Percentiles rank a stretch among this genome's conserved stretches.
These are phyloP conservation scores for Petunia secreta DNA, from an alignment of 257 asterid species.

Conservation along the genomic window DNA sequence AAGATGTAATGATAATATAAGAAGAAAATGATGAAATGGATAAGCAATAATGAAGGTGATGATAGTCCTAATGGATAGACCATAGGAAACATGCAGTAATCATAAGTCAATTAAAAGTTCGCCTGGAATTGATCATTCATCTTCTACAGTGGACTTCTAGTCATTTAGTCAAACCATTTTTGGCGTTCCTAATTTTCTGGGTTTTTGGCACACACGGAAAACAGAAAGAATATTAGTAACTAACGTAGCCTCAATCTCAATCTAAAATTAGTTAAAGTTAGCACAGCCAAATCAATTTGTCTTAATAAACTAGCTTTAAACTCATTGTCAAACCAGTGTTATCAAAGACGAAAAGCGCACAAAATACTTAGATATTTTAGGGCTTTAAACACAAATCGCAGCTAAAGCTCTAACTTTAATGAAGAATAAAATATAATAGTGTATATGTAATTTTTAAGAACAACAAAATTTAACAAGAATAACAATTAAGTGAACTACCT, in stretches of 20 bases:
- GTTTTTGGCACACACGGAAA: not conserved
- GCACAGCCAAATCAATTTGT: too few species aligned
- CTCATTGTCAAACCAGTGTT: not conserved
- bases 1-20: not conserved
- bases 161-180: conserved; percentile 1
- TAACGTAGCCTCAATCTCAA: not conserved
- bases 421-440: too few species aligned
- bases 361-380: too few species aligned
- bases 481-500: too few species aligned
- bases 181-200: not conserved
- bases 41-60: conserved; percentile 6
- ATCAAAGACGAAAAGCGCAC: not conserved
- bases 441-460: too few species aligned
- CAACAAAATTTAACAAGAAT: too few species aligned
- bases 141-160: conserved; percentile 32
- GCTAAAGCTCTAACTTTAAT: too few species aligned
- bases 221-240: not conserved
- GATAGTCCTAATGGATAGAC: conserved; percentile 17
- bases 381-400: too few species aligned
- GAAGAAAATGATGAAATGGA: not conserved
- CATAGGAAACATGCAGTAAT: conserved; percentile 33
- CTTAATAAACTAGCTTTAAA: not conserved
- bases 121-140: conserved; percentile 24
- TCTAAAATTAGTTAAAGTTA: too few species aligned
- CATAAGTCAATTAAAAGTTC: conserved; percentile 34